These are phyloP conservation scores for Ogataea kodamae DNA, from an alignment of 805 yeast species.

Conservation along the genomic window DNA sequence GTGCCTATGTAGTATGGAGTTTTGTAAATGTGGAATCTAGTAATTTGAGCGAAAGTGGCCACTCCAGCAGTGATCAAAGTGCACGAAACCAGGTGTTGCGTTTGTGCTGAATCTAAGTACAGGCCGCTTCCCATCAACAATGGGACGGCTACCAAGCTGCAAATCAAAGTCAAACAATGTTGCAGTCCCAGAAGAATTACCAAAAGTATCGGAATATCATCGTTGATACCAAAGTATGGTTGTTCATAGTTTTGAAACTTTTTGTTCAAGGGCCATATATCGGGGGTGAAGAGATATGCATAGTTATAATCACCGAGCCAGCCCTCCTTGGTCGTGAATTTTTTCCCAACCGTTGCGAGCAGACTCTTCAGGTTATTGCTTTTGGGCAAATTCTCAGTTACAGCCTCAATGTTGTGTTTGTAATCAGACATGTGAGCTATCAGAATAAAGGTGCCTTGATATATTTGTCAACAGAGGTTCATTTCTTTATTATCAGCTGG, in stretches of 20 bases:
- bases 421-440: constrained; percentile 1
- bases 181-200: constrained; percentile 72
- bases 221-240: constrained; percentile 71
- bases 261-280: constrained; percentile 53
- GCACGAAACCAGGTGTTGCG: constrained; percentile 62
- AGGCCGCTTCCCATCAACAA: constrained; percentile 58
- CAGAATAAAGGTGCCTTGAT: background rate
- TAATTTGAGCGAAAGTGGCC: constrained; percentile 62
- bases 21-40: constrained; percentile 62
- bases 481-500: no score
- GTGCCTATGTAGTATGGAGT: constrained; percentile 74
- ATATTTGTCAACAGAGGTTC: background rate
- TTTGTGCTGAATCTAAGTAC: constrained; percentile 42
- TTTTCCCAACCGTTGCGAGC: background rate
- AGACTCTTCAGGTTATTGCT: background rate
- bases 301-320: constrained; percentile 76
- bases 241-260: constrained; percentile 45
- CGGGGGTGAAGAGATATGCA: constrained; percentile 67
- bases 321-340: constrained; percentile 44
- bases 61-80: constrained; percentile 61
- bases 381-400: background rate
- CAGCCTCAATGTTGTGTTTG: background rate
- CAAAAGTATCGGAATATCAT: constrained; percentile 65
- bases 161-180: constrained; percentile 77
- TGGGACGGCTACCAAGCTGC: constrained; percentile 79